Evolutionary conservation across 192 early-diverging fungal genomes (phyloP), one percentile per base, ranked within the genome.

Genomic region (Entomortierella beljakovae): DNA sequence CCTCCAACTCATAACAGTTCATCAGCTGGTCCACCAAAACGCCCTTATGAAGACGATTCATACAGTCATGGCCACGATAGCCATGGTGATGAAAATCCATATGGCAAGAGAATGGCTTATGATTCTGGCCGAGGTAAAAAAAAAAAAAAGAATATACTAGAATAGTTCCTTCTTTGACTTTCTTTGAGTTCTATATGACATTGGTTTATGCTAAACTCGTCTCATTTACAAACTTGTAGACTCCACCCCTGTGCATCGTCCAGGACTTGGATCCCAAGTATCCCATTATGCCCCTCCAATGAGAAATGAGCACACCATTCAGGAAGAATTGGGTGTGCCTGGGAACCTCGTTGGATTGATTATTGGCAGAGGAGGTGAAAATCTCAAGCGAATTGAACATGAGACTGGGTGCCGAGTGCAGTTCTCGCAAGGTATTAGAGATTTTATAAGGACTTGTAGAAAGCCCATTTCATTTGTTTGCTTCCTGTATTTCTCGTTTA

Each of bases 341-440:
- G 80, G 87, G 60, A 82, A 76, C 35, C 88, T 91, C 57, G 92
- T 94, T 11, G 95, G 95, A 5, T 69, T 94, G 46, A 86, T 96
- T 33, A 96, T 96, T 79, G 95, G 95, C 11, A 83, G 89, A 22
- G 84, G 84, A 28, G 95, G 95, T 6, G 92, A 92, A 49, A 93
- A 91, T 81, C 70, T 96, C 65, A 90, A 93, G 73, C 75, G 86
- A 43, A 91, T 96, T 60, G 92, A 95, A 77, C 84, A 87, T 55
- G 81, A 82, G 23, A 90, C 89, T 26, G 92, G 92, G 26, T 90
- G 90, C 48, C 83, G 86, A 34, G 87, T 96, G 7, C 93, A 95
- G 82, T 87, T 95, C 62, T 88, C 89, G 11, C 83, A 84, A 80
- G 82, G 82, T 80, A n/a, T n/a, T n/a, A n/a, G n/a, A n/a, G n/a